Conservation (phyloP, 2,329 filamentous ascomycete species). For the Shiraia bambusicola region DNA sequence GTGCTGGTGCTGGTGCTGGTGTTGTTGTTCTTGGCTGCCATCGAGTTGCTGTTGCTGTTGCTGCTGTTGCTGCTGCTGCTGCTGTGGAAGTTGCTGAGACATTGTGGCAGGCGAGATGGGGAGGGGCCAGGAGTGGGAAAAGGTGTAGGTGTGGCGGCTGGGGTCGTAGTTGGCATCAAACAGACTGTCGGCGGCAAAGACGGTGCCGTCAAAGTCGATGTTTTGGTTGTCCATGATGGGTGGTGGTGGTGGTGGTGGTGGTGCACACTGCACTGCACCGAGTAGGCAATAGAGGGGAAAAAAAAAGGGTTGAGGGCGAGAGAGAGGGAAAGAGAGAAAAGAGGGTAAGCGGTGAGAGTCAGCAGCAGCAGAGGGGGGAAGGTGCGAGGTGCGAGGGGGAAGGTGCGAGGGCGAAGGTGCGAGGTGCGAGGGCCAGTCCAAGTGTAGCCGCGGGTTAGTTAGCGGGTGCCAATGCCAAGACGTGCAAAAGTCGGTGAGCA, state of each 20-base stretch:
- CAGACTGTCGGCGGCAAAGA: slow-evolving; percentile 41
- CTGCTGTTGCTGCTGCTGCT: slow-evolving; percentile 12
- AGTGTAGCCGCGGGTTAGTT: slow-evolving; percentile 9
- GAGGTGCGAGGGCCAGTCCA: slow-evolving; percentile 2
- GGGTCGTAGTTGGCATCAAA: slow-evolving; percentile 44
- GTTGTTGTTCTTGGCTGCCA: slow-evolving; percentile 5
- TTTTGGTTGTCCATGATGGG: slow-evolving; percentile 48
- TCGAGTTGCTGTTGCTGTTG: slow-evolving; percentile 10
- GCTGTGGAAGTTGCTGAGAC: slow-evolving; percentile 27
- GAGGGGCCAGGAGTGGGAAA: slow-evolving; percentile 43
- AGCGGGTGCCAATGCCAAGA: slow-evolving; percentile 12
- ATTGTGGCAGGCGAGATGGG: slow-evolving; percentile 40
- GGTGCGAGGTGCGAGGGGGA: no score
- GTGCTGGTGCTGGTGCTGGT: slow-evolving; percentile 8
- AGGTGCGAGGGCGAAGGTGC: slow-evolving; percentile 24
- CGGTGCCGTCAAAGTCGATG: slow-evolving; percentile 41
- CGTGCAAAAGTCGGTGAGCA: slow-evolving; percentile 13
- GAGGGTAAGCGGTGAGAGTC: slow-evolving; percentile 29
- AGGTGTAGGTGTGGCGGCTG: slow-evolving; percentile 34
- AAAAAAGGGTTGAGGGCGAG: slow-evolving; percentile 1
- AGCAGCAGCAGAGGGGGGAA: slow-evolving; percentile 22
- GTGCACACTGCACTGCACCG: no score
- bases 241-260: no score
- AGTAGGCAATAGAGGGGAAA: slow-evolving; percentile 20
- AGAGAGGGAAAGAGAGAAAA: no score